Percentiles rank a stretch among this genome's conserved stretches.
These are phyloP conservation scores for Myriosclerotinia scirpicola DNA, from an alignment of 2,329 filamentous ascomycete species.

Conservation along the genomic window DNA sequence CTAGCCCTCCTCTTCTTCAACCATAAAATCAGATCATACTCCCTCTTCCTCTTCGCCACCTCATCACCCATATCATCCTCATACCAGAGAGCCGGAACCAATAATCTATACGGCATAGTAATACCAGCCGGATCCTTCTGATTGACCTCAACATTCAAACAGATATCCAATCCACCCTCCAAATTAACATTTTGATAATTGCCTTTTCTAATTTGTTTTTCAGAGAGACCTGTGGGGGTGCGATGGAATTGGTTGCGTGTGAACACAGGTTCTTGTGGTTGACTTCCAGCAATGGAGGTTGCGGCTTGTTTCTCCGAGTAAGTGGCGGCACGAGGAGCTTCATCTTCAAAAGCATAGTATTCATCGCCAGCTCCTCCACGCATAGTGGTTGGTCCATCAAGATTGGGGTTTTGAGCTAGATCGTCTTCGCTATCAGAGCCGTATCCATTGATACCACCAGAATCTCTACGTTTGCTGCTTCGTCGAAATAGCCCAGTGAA, in stretches of 20 bases:
- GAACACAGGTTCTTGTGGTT: conserved; percentile 27
- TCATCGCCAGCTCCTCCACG: conserved; percentile 45
- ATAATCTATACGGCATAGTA: conserved; percentile 80
- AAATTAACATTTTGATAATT: conserved; percentile 67
- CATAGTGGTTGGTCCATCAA: conserved; percentile 31
- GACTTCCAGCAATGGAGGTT: conserved; percentile 33
- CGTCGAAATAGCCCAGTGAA: conserved; percentile 49
- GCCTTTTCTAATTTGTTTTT: conserved; percentile 58
- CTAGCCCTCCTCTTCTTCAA: conserved; percentile 23
- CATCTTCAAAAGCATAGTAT: conserved; percentile 48
- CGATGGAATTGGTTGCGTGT: conserved; percentile 55
- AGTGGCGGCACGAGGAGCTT: conserved; percentile 25
- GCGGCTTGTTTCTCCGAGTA: conserved; percentile 29
- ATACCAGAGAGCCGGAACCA: conserved; percentile 76
- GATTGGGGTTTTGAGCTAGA: conserved; percentile 25
- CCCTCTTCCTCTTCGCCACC: conserved; percentile 24
- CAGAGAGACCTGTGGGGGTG: conserved; percentile 66
- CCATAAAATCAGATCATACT: conserved; percentile 29
- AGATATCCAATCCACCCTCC: conserved; percentile 81
- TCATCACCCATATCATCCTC: conserved; percentile 31
- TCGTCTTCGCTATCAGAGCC: conserved; percentile 51
- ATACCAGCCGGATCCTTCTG: conserved; percentile 82
- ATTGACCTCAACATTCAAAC: conserved; percentile 85
- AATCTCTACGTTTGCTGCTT: conserved; percentile 47
- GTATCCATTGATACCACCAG: conserved; percentile 56